These are phyloP conservation scores for Cutaneotrichosporon dermatis DNA, from an alignment of 1,284 basidiomycete species.

Conservation along the genomic window DNA sequence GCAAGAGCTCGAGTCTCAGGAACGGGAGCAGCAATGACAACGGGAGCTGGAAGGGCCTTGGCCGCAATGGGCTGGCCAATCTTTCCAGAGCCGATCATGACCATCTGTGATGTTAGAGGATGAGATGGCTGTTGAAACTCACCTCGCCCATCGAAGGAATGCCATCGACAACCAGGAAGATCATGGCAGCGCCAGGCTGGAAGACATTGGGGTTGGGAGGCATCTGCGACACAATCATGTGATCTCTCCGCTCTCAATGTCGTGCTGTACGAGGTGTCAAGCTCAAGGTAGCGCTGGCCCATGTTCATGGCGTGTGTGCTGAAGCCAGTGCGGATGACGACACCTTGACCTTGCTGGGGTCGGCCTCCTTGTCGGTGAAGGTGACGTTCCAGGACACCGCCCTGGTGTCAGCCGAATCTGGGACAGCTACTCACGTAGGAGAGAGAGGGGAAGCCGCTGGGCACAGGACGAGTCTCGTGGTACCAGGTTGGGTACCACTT, in stretches of 20 bases:
- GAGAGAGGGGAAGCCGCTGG: constrained; percentile 32
- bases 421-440: constrained; percentile 46
- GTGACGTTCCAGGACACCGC: constrained; percentile 77
- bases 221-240: constrained; percentile 71
- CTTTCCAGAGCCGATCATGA: constrained; percentile 72
- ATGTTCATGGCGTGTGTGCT: constrained; percentile 83
- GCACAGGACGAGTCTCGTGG: constrained; percentile 64
- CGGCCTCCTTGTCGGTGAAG: constrained; percentile 58
- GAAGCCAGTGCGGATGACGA: constrained; percentile 81
- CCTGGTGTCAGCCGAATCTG: constrained; percentile 37
- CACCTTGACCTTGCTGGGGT: constrained; percentile 59
- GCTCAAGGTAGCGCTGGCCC: constrained; percentile 57
- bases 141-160: constrained; percentile 69
- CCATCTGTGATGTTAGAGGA: constrained; percentile 40
- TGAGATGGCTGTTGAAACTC: not conserved
- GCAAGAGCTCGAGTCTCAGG: too few relatives aligned
- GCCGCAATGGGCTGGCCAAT: constrained; percentile 60
- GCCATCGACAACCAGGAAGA: constrained; percentile 75
- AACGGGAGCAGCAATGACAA: constrained; percentile 14
- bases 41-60: constrained; percentile 56
- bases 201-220: constrained; percentile 80
- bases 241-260: constrained; percentile 63
- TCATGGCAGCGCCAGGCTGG: constrained; percentile 75
- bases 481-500: constrained; percentile 52
- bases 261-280: constrained; percentile 73